These are phyloP conservation scores for Colletotrichum eleusines DNA, from an alignment of 2,329 filamentous ascomycete genomes.

Conservation along the genomic window DNA sequence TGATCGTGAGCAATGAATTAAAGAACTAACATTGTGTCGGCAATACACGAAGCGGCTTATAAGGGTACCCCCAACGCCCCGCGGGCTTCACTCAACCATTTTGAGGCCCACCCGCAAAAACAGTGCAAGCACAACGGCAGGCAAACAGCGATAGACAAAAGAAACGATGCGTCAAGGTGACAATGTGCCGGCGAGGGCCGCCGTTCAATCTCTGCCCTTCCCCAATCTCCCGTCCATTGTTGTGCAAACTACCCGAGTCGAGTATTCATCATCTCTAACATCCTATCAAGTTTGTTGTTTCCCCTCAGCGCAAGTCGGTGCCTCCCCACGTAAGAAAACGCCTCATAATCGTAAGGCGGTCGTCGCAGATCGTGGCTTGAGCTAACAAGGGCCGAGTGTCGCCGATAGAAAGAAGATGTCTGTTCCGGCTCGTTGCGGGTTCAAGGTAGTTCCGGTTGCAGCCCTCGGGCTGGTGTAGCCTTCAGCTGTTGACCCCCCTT, in stretches of 20 bases:
- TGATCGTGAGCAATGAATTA: constrained; percentile 38
- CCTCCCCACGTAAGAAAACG: constrained; percentile 27
- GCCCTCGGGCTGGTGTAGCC: constrained; percentile 23
- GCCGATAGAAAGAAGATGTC: constrained; percentile 31
- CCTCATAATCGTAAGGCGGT: constrained; percentile 32
- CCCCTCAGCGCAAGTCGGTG: constrained; percentile 9
- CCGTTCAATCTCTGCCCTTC: constrained; percentile 36
- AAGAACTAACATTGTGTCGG: constrained; percentile 37
- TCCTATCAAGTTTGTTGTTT: constrained; percentile 5
- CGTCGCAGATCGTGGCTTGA: constrained; percentile 33
- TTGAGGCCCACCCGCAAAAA: constrained; percentile 30
- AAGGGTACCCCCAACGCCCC: constrained; percentile 39
- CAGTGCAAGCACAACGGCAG: constrained; percentile 22
- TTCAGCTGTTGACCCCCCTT: constrained; percentile 23
- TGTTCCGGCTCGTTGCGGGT: constrained; percentile 18
- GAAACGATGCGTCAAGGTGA: constrained; percentile 38
- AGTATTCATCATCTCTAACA: constrained; percentile 37
- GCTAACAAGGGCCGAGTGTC: constrained; percentile 17
- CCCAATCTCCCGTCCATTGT: constrained; percentile 38
- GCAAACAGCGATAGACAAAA: constrained; percentile 35
- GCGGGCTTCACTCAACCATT: constrained; percentile 25
- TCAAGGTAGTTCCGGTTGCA: constrained; percentile 34
- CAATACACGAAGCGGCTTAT: constrained; percentile 41
- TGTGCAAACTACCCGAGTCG: constrained; percentile 41
- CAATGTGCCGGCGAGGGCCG: constrained; percentile 38